Conservation (phyloP, 306 rosid species). For the Heteromeles arbutifolia region DNA sequence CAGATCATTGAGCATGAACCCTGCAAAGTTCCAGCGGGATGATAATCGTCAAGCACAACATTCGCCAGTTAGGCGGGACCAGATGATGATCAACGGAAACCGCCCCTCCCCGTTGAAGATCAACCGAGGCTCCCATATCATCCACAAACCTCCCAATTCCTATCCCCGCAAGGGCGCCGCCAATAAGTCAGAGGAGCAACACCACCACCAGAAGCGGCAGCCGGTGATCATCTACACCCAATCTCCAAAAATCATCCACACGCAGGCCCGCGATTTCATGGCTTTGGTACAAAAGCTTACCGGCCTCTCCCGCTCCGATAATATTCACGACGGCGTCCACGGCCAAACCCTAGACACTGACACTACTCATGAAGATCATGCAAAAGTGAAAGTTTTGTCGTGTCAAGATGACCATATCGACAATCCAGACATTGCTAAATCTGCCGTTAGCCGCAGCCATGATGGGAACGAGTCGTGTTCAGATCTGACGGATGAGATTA, state of each 20-base stretch:
- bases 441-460: no score
- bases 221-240: slow-evolving; percentile 75
- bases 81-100: slow-evolving; percentile 34
- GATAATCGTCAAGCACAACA: not conserved
- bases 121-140: slow-evolving; percentile 35
- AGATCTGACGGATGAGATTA: slow-evolving; percentile 23
- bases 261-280: slow-evolving; percentile 70
- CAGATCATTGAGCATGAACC: slow-evolving; percentile 18
- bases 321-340: not conserved
- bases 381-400: not conserved
- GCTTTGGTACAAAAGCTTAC: slow-evolving; percentile 84
- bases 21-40: slow-evolving; percentile 16
- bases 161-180: not conserved
- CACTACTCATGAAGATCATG: not conserved
- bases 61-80: not conserved
- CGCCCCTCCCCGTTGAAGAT: slow-evolving; percentile 72
- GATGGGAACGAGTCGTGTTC: slow-evolving; percentile 22
- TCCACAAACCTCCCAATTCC: slow-evolving; percentile 29
- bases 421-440: not conserved
- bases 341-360: not conserved
- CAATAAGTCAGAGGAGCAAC: not conserved
- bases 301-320: slow-evolving; percentile 31
- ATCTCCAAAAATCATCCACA: slow-evolving; percentile 77
- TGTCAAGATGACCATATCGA: not conserved
- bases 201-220: slow-evolving; percentile 12